Conservation (phyloP, 1,139 yeast species). For the Nematodospora anomalae region DNA sequence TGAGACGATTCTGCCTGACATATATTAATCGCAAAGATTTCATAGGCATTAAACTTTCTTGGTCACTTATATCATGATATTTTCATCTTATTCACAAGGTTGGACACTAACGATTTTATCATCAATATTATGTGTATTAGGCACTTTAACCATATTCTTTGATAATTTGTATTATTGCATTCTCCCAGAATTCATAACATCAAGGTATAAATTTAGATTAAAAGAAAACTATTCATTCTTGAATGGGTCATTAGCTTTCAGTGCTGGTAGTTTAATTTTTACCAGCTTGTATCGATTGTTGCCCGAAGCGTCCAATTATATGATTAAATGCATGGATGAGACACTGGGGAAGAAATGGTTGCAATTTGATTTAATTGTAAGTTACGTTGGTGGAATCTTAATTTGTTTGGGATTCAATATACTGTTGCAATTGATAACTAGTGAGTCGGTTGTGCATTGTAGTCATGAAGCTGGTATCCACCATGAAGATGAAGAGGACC, state of each 20-base stretch:
- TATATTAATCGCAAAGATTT: too few species aligned
- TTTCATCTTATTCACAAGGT: slow-evolving; percentile 32
- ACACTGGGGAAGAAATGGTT: slow-evolving; percentile 15
- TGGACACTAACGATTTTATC: slow-evolving; percentile 59
- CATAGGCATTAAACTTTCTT: too few species aligned
- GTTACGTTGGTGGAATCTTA: slow-evolving; percentile 59
- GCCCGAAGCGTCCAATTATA: slow-evolving; percentile 58
- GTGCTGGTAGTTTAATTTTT: slow-evolving; percentile 76
- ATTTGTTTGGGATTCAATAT: slow-evolving; percentile 62
- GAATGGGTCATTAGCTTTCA: slow-evolving; percentile 64
- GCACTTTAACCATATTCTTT: slow-evolving; percentile 54
- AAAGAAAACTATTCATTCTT: slow-evolving; percentile 61
- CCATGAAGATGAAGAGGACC: slow-evolving; percentile 12
- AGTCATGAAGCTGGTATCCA: slow-evolving; percentile 49
- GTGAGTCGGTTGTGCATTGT: slow-evolving; percentile 85
- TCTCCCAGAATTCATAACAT: slow-evolving; percentile 44
- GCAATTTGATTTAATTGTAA: slow-evolving; percentile 43
- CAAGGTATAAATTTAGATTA: slow-evolving; percentile 50
- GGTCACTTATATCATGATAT: slow-evolving; percentile 2
- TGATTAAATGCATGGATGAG: slow-evolving; percentile 6
- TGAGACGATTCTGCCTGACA: too few species aligned
- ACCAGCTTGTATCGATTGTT: slow-evolving; percentile 74
- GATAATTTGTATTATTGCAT: slow-evolving; percentile 46
- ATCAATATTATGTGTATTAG: slow-evolving; percentile 57
- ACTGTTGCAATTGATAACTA: slow-evolving; percentile 68